Evolutionary conservation across 345 rosid genomes (phyloP).

Genomic region (Eucalyptus marginata): DNA sequence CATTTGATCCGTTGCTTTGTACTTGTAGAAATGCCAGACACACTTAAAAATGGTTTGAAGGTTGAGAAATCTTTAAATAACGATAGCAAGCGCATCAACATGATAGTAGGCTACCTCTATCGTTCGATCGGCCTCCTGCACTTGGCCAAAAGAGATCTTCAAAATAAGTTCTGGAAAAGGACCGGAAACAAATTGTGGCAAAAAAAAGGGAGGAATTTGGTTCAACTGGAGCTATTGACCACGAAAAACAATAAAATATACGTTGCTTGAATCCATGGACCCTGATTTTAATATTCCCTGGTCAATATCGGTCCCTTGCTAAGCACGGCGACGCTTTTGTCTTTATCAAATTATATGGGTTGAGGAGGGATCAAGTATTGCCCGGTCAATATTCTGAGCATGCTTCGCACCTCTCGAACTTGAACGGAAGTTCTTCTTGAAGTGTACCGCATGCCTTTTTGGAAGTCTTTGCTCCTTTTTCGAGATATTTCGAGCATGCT

Average conservation of each 20-base stretch:
- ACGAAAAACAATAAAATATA: not conserved
- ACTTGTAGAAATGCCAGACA: not conserved
- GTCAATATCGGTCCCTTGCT: not conserved
- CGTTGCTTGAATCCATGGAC: not conserved
- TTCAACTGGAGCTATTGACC: not conserved
- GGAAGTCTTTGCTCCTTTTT: too few relatives aligned
- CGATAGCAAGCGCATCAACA: not conserved
- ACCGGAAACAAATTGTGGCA: not conserved
- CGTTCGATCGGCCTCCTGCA: too few relatives aligned
- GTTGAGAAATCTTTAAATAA: not conserved
- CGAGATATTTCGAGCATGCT: too few relatives aligned
- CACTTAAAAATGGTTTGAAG: not conserved
- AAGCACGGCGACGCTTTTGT: not conserved
- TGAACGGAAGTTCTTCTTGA: too few relatives aligned
- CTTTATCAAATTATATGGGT: not conserved
- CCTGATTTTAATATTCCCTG: not conserved
- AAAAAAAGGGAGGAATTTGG: not conserved
- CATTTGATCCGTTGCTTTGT: not conserved
- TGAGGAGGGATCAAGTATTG: not conserved
- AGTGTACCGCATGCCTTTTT: too few relatives aligned
- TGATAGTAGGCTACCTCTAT: not conserved
- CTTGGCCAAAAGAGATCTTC: too few relatives aligned
- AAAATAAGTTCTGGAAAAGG: too few relatives aligned
- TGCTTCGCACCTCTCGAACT: too few relatives aligned
- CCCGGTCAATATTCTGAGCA: too few relatives aligned